Conservation (phyloP, 2,329 filamentous ascomycete species). For the Trichoderma sp. region DNA sequence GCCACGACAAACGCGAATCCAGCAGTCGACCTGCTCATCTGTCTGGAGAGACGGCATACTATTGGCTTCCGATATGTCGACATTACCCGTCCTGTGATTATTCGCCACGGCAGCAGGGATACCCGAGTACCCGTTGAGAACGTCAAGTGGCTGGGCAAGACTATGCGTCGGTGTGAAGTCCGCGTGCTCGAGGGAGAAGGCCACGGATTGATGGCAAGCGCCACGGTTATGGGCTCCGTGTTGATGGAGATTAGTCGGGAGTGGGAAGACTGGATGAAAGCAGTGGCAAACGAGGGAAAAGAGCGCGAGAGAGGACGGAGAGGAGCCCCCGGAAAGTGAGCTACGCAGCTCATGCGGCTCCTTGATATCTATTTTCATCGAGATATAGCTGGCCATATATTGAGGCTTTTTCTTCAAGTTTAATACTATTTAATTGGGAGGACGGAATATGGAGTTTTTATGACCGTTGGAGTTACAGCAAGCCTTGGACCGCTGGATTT, state of each 20-base stretch:
- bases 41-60: slow-evolving; percentile 81
- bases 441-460: neutral
- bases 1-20: slow-evolving; percentile 91
- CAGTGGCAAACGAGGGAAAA: slow-evolving; percentile 45
- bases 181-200: slow-evolving; percentile 86
- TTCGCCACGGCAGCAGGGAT: slow-evolving; percentile 90
- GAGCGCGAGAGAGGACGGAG: slow-evolving; percentile 34
- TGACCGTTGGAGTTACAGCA: neutral
- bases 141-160: slow-evolving; percentile 88
- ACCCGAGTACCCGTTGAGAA: slow-evolving; percentile 93
- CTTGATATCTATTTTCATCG: neutral
- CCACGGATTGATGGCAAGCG: slow-evolving; percentile 93
- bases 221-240: slow-evolving; percentile 88
- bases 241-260: slow-evolving; percentile 91
- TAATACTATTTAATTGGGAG: neutral
- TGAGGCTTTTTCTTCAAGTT: neutral
- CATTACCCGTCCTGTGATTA: slow-evolving; percentile 84
- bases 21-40: slow-evolving; percentile 87
- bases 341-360: neutral
- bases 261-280: slow-evolving; percentile 82
- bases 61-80: slow-evolving; percentile 98
- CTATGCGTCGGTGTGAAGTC: slow-evolving; percentile 91
- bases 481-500: neutral
- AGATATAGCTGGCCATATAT: neutral
- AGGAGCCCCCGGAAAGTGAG: slow-evolving; percentile 26